Evolutionary conservation across 768 basidiomycete species (phyloP).

Genomic region (Crepidotus variabilis): DNA sequence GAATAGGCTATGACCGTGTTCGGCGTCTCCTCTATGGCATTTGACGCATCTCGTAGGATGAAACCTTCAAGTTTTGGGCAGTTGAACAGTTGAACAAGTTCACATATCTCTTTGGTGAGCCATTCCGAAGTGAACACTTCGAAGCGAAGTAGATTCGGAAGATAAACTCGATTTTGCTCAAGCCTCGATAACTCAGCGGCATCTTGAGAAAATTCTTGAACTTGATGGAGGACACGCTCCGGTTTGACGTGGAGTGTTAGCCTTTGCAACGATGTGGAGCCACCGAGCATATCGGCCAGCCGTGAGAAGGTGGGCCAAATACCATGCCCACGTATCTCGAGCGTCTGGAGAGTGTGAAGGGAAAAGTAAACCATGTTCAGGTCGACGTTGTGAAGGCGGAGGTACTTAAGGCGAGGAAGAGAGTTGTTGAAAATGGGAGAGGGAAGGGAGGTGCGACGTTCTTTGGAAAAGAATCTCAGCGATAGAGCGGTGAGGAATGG

Average conservation of each 20-base stretch:
- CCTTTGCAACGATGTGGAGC: constrained; percentile 15
- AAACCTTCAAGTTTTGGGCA: constrained; percentile 24
- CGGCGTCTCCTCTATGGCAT: constrained; percentile 4
- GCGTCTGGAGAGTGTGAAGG: constrained; percentile 18
- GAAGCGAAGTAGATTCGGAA: constrained; percentile 22
- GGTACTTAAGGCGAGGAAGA: constrained; percentile 20
- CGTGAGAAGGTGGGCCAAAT: constrained; percentile 22
- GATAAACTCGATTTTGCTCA: constrained; percentile 14
- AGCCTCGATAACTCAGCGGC: constrained; percentile 1
- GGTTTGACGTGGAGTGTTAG: constrained; percentile 28
- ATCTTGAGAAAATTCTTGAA: constrained; percentile 2
- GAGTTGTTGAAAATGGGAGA: constrained; percentile 15
- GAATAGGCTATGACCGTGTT: constrained; percentile 21
- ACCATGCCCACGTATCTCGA: constrained; percentile 27
- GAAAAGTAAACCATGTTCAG: constrained; percentile 17
- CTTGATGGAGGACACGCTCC: constrained; percentile 14
- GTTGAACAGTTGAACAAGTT: constrained; percentile 20
- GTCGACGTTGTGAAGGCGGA: constrained; percentile 26
- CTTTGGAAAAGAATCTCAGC: constrained; percentile 20
- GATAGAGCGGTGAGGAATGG: constrained; percentile 22
- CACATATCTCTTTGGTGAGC: constrained; percentile 20
- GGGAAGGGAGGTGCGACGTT: constrained; percentile 15
- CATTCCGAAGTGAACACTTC: constrained; percentile 28
- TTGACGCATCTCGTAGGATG: constrained; percentile 17
- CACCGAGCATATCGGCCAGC: constrained; percentile 21